Conservation (phyloP, 2,329 filamentous ascomycete genomes). For the Alternaria gansuensis region DNA sequence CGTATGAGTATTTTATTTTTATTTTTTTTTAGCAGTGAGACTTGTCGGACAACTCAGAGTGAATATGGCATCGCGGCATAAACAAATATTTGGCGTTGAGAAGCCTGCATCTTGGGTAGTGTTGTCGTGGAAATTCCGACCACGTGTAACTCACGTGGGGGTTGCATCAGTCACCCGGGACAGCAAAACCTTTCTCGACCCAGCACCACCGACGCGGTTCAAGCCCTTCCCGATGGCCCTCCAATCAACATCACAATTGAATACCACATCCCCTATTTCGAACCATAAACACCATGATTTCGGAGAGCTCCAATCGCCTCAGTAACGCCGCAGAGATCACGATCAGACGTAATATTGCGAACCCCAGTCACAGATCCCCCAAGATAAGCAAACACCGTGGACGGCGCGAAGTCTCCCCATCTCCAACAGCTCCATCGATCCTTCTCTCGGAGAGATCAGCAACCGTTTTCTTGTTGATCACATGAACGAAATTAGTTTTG, state of each 20-base stretch:
- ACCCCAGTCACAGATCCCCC: slow-evolving; percentile 7
- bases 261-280: background rate
- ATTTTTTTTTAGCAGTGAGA: background rate
- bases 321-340: background rate
- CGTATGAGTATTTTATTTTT: background rate
- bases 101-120: background rate
- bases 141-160: slow-evolving; percentile 1
- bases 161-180: background rate
- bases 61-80: background rate
- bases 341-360: background rate
- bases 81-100: background rate
- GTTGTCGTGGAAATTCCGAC: background rate
- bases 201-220: background rate
- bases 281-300: background rate
- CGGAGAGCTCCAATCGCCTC: background rate
- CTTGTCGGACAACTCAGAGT: background rate
- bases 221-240: background rate
- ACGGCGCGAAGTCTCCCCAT: slow-evolving; percentile 5
- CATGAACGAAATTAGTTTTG: slow-evolving; percentile 4
- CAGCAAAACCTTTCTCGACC: background rate
- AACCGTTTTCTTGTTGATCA: slow-evolving; percentile 7
- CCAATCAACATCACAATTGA: slow-evolving; percentile 4
- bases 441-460: slow-evolving; percentile 5
- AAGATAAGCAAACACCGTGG: slow-evolving; percentile 9
- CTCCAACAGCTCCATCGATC: slow-evolving; percentile 7